Evolutionary conservation across 331 rosid genomes (phyloP).

Genomic region (Stylosanthes scabra): DNA sequence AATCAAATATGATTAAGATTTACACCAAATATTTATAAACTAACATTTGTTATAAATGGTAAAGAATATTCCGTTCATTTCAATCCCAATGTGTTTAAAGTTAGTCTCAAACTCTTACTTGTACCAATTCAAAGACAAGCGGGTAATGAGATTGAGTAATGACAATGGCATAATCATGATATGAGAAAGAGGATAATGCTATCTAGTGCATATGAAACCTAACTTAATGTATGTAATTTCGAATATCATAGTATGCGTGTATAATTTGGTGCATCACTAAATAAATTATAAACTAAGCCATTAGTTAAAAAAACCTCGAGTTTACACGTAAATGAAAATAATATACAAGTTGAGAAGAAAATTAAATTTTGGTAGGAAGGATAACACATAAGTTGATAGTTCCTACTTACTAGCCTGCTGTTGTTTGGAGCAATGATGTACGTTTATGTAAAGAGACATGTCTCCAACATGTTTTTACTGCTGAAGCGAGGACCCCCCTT

Average conservation of each 20-base stretch:
- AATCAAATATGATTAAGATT: too few species aligned
- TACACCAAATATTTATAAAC: too few species aligned
- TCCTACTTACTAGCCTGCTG: constrained; percentile 17
- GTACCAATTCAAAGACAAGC: too few species aligned
- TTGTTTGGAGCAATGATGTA: constrained; percentile 24
- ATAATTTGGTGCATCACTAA: neutral
- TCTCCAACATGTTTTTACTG: constrained; percentile 68
- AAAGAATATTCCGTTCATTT: too few species aligned
- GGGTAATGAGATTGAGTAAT: neutral
- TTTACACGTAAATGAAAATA: neutral
- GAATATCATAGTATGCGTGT: neutral
- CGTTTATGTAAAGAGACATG: constrained; percentile 59
- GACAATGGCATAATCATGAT: constrained; percentile 34
- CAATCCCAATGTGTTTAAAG: too few species aligned
- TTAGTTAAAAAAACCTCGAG: neutral
- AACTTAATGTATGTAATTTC: constrained; percentile 11
- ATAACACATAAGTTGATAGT: constrained; percentile 20
- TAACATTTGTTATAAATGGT: too few species aligned
- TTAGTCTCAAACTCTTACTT: too few species aligned
- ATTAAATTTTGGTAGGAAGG: neutral
- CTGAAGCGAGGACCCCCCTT: constrained; percentile 42
- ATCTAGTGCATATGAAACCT: constrained; percentile 35
- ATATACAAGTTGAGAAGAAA: neutral
- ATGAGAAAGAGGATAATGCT: neutral
- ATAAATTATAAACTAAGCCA: neutral